Base-by-base conservation (phyloP, 2,329 filamentous ascomycete genomes). In the Colletotrichum sansevieriae region DNA sequence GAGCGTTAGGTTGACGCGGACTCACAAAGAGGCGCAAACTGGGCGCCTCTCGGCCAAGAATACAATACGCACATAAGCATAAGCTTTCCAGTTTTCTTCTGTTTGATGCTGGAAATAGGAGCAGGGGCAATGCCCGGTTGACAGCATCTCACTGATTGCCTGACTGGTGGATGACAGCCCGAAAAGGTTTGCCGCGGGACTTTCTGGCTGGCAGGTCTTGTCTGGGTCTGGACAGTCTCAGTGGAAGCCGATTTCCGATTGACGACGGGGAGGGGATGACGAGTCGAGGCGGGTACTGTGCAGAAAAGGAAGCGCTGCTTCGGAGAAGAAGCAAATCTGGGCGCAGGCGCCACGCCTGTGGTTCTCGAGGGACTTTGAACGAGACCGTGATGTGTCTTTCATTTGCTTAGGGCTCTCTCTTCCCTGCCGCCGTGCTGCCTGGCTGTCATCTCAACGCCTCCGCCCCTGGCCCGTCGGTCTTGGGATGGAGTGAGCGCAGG, bases 281-380 rank as follows among this genome's bases (percentile, higher is more conserved):
- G 52, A 58, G 39, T 33, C 37, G 52, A 47, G 44, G 60, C 65
- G 65, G 65, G 65, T 68, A 57, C 29, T 11, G 25, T 29, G 54
- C 54, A 55, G 35, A 41, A 55, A 55, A 55, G 35, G 18, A 41
- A 55, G 52, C 52, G 37, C 13, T 8, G 15, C 49, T 29, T 29
- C 29, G 29, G 29, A 33, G 15, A 46, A 58, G 39, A 44, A 58
- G 55, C 55, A 44, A 33, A 44, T 20, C 56, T 20, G 15, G 41
- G 43, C 35, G 41, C 37, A 20, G 11, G 20, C 52, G 54, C 54
- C 56, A 47, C 22, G 56, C 46, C 29, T 37, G 29, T 2, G 41
- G 43, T 49, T 59, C 22, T 12, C 29, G 22, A 57, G 39, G 4
- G 35, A 25, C 25, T 18, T 18, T 12, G 52, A 35, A 55, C 35